Base-by-base conservation (phyloP, 148 eudicot genomes). In the Suaeda aralocaspica region DNA sequence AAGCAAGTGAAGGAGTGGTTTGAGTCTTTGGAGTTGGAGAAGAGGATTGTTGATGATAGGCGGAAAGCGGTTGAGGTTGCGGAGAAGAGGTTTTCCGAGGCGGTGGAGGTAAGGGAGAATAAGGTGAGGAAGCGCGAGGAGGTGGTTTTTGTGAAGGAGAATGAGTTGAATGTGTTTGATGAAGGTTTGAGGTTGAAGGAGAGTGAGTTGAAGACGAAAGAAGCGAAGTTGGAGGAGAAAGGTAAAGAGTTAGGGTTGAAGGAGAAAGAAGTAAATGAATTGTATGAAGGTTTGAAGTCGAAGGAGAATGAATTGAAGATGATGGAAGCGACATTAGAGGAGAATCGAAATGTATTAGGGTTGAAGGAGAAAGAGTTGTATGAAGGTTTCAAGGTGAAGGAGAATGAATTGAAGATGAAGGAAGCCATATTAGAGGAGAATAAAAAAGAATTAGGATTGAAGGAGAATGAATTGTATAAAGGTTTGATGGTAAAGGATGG, bases 271-370 rank as follows among this genome's bases (percentile, higher is more conserved):
- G 10, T 55, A 0, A 5, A 56, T 9, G 63, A 55, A n/a, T 49
- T 2, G 18, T 16, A 5, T 21, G n/a, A 49, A 49, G 25, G 15
- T 14, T 8, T 64, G 67, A 44, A 44, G 24, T 41, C 22, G 51
- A 34, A 9, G 44, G 67, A 64, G 30, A 64, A 64, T 11, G 18
- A 64, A 31, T n/a, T n/a, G 36, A 36, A 3, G 7, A 69, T 16
- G 63, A 41, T 21, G 19, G 25, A 71, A 6, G 6, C 15, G 68
- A 61, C 24, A 71, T 34, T 71, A 5, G 48, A 71, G 59, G 39
- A 71, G 7, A 30, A 41, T 25, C 25, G 3, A 5, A 61, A 25
- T 12, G 67, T 1, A 29, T 62, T 61, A 50, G 68, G 49, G 0
- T 22, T 46, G 59, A 71, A 55, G 55, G 73, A 70, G 29, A 59